phyloP scores from a whole-genome alignment of 257 asterid genomes.

The Fraxinus quadrangulata region DNA sequence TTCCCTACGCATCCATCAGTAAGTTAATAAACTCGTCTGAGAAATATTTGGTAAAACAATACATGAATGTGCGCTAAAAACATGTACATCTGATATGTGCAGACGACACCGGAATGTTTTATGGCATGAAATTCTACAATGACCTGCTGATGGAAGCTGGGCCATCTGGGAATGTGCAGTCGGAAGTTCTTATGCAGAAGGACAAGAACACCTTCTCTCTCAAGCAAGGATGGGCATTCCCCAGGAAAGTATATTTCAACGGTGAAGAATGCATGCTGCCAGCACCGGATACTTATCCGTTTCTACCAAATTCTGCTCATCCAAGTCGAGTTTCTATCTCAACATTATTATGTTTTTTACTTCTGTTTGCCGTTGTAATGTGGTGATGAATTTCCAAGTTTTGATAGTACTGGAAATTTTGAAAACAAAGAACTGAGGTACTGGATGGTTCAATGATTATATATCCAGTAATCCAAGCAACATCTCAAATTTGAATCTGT shows the following conservation, averaged over 20 bases:
- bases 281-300: slow-evolving; percentile 79
- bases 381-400: slow-evolving; percentile 36
- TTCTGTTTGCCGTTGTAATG: slow-evolving; percentile 34
- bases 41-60: background rate
- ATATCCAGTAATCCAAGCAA: background rate
- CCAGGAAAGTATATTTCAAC: slow-evolving; percentile 83
- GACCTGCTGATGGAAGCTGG: slow-evolving; percentile 90
- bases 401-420: slow-evolving; percentile 33
- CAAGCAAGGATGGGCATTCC: slow-evolving; percentile 93
- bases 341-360: slow-evolving; percentile 28
- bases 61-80: background rate
- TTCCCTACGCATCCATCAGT: slow-evolving; percentile 79
- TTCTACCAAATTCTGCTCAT: slow-evolving; percentile 68
- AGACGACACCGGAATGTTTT: slow-evolving; percentile 96
- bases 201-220: slow-evolving; percentile 62
- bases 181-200: slow-evolving; percentile 77
- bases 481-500: background rate
- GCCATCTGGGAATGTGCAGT: slow-evolving; percentile 72
- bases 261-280: slow-evolving; percentile 92
- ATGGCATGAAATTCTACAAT: slow-evolving; percentile 84
- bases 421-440: slow-evolving; percentile 20
- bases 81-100: slow-evolving; percentile 28
- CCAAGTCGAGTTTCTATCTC: slow-evolving; percentile 32
- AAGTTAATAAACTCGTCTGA: slow-evolving; percentile 33
- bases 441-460: background rate